Base-by-base conservation (phyloP, 2,329 filamentous ascomycete species). In the Aspergillus sp. region DNA sequence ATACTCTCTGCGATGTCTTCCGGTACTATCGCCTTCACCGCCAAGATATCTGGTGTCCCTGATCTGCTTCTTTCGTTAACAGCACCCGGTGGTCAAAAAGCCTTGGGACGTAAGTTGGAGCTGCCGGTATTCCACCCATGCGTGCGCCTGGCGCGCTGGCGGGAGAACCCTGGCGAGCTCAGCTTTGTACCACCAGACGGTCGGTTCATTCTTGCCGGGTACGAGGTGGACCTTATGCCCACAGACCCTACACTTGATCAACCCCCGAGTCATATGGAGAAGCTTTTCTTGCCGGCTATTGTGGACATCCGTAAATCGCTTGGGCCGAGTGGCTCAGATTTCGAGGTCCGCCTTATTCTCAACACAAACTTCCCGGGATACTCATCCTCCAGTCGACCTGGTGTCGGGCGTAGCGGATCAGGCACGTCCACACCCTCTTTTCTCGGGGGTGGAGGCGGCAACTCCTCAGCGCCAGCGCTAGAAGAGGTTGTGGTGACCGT, bases 121-220 rank as follows among this genome's bases (percentile, higher is more conserved):
- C 81, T 96, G 2, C 95, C 94, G 1, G 92, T 97, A 0, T 99
- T 99, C 69, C 95, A 99, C 73, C 95, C 95, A 0, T 98, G 95
- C 70, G 95, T 99, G 8, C 85, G 95, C 17, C 81, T 99, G 3
- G 90, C 89, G n/a, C 85, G 88, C 64, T 99, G 95, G 95, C 89
- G 89, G 68, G 91, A 96, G 68, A 86, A 87, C 58, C 92, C 93
- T 0, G 95, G 95, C 3, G 90, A 96, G 65, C 81, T 99, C n/a
- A 96, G 91, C 72, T 99, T 99, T 71, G 86, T 99, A 11, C 95
- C 95, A 2, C 95, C 95, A 0, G 95, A 99, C 74, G 95, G 95
- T 32, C 86, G 92, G 47, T 99, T 98, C 74, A 90, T 96, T 42
- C 83, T 99, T 17, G 93, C 92, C 32, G 93, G 92, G 21, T 99